Conservation (phyloP, 225 moss, liverwort and hornwort species). For the Rhytidiadelphus loreus region DNA sequence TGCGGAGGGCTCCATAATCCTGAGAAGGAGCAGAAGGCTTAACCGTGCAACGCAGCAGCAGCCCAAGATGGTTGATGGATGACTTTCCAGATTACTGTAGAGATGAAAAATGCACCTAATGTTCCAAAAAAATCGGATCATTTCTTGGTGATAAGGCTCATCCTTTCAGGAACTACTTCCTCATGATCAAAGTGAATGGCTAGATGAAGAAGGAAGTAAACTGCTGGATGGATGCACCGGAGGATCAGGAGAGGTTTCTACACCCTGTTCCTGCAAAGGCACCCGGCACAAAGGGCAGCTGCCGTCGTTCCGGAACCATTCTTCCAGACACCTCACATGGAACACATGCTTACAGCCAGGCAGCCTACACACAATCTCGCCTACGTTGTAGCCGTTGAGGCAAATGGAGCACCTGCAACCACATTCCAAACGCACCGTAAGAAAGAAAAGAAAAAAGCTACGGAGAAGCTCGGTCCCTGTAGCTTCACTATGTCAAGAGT, state of each 20-base stretch:
- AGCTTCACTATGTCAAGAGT: background rate
- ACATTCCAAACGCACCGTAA: background rate
- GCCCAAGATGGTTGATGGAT: background rate
- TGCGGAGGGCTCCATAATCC: background rate
- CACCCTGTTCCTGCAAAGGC: constrained; percentile 17
- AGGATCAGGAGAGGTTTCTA: background rate
- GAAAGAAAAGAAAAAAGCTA: background rate
- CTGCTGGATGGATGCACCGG: background rate
- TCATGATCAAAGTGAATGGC: background rate
- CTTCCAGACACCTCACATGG: constrained; percentile 35
- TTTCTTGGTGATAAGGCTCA: background rate
- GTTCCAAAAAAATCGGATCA: background rate
- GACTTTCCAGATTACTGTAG: background rate
- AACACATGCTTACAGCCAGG: constrained; percentile 36
- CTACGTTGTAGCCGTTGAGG: constrained; percentile 11
- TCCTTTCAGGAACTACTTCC: background rate
- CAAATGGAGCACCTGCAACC: constrained; percentile 44
- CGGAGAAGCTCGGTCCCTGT: background rate
- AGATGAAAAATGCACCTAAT: background rate
- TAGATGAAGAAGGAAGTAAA: background rate
- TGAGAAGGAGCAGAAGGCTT: background rate
- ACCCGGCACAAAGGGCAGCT: constrained; percentile 42
- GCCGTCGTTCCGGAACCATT: constrained; percentile 25
- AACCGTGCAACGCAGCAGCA: background rate
- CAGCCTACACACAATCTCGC: constrained; percentile 30